Evolutionary conservation across 305 asterid genomes (phyloP).

Genomic region (Fraxinus platypoda): DNA sequence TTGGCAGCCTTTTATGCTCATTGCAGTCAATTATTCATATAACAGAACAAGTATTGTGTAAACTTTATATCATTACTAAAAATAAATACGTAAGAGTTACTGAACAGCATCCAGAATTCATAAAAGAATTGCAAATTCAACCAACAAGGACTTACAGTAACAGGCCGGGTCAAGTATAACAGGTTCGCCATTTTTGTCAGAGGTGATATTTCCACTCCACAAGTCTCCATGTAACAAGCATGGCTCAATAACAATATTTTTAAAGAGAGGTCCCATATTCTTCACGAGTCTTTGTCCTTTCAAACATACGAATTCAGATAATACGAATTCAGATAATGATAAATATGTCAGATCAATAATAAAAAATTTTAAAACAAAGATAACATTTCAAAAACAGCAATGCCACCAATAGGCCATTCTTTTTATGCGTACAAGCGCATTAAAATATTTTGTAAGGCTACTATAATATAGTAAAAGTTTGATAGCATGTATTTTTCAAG

Average conservation of each 20-base stretch:
- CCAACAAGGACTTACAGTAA: constrained; percentile 60
- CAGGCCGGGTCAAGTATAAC: constrained; percentile 98
- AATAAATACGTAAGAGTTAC: background rate
- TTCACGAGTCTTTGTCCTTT: constrained; percentile 80
- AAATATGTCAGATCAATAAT: background rate
- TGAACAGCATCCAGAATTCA: background rate
- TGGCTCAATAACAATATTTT: constrained; percentile 69
- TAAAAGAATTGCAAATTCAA: background rate
- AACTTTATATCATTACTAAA: background rate
- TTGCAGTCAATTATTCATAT: background rate
- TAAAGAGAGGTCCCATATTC: constrained; percentile 73
- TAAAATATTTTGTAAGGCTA: background rate
- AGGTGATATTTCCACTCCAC: constrained; percentile 95
- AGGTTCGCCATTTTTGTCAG: constrained; percentile 81
- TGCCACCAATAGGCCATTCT: background rate
- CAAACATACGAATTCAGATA: constrained; percentile 5
- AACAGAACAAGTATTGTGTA: background rate
- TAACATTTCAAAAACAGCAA: constrained; percentile 9
- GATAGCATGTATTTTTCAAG: background rate
- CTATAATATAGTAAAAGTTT: background rate
- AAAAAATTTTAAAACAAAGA: background rate
- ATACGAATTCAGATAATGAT: background rate
- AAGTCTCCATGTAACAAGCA: constrained; percentile 95
- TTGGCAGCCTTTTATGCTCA: background rate
- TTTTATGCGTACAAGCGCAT: background rate